phyloP scores from a whole-genome alignment of 371 early-diverging fungal species.

The Smittium culicis region DNA sequence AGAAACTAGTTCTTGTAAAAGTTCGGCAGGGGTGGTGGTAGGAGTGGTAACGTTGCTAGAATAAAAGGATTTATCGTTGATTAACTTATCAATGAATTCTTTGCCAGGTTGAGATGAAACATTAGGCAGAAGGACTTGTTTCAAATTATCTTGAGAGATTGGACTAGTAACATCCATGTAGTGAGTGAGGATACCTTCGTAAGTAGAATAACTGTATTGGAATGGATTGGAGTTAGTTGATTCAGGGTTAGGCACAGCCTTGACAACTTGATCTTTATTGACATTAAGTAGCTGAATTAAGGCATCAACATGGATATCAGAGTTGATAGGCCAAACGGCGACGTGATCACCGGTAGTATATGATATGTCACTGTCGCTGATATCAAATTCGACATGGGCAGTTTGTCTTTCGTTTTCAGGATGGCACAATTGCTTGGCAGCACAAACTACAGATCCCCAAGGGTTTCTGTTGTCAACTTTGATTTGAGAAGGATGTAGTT shows the following conservation, averaged over 20 bases:
- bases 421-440: too few relatives aligned
- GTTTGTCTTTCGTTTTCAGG: too few relatives aligned
- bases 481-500: too few relatives aligned
- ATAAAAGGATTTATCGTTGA: constrained; percentile 60
- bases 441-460: too few relatives aligned
- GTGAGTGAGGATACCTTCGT: constrained; percentile 70
- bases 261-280: too few relatives aligned
- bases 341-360: constrained; percentile 92
- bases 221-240: constrained; percentile 44
- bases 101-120: constrained; percentile 41
- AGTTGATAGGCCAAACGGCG: constrained; percentile 84
- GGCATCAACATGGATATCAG: constrained; percentile 51
- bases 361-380: constrained; percentile 54
- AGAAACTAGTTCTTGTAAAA: constrained; percentile 34
- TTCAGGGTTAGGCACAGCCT: constrained; percentile 38
- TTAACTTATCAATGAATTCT: constrained; percentile 37
- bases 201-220: constrained; percentile 42
- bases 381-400: constrained; percentile 89
- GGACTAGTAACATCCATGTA: constrained; percentile 69
- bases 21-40: constrained; percentile 49
- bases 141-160: constrained; percentile 26
- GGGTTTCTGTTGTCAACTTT: too few relatives aligned
- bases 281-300: constrained; percentile 48
- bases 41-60: constrained; percentile 41
- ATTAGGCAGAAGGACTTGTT: constrained; percentile 31